Percentiles rank a stretch among this genome's conserved stretches.
Evolutionary conservation across 345 rosid genomes (phyloP).

Genomic region (Melastoma malabathricum): DNA sequence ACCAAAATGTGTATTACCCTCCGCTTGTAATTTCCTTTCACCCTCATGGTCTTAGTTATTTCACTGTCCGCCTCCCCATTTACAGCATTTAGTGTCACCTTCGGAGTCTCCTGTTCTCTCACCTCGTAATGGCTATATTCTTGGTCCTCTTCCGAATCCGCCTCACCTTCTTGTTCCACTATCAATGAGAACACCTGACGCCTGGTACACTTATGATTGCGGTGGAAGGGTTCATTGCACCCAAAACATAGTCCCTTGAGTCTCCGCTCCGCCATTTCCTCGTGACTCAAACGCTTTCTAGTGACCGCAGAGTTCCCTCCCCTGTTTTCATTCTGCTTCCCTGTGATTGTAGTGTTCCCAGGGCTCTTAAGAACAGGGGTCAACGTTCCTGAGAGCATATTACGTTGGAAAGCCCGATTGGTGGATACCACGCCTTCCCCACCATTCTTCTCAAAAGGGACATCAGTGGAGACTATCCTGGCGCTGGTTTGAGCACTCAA

Average conservation of each 20-base stretch:
- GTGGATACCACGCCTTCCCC: too few species aligned
- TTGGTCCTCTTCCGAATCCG: background rate
- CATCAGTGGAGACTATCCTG: too few species aligned
- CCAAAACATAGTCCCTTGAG: background rate
- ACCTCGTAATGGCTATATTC: background rate
- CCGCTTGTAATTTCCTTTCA: background rate
- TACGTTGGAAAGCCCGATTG: too few species aligned
- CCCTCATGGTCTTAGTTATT: background rate
- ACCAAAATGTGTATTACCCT: background rate
- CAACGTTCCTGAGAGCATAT: too few species aligned
- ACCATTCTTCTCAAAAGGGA: too few species aligned
- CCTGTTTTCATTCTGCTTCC: too few species aligned
- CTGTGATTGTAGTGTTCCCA: too few species aligned
- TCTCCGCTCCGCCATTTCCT: background rate
- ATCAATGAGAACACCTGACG: background rate
- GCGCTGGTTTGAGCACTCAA: too few species aligned
- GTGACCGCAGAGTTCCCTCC: too few species aligned
- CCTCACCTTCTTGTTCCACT: background rate
- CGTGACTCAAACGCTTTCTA: background rate
- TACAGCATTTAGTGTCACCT: background rate
- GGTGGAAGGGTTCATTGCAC: background rate
- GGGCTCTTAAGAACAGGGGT: too few species aligned
- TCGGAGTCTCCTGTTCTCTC: background rate
- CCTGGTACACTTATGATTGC: background rate
- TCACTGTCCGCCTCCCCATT: background rate